Percentiles rank a stretch among this genome's conserved stretches.
phyloP scores from a whole-genome alignment of 441 rosid genomes.

The Flueggea neowawraea region DNA sequence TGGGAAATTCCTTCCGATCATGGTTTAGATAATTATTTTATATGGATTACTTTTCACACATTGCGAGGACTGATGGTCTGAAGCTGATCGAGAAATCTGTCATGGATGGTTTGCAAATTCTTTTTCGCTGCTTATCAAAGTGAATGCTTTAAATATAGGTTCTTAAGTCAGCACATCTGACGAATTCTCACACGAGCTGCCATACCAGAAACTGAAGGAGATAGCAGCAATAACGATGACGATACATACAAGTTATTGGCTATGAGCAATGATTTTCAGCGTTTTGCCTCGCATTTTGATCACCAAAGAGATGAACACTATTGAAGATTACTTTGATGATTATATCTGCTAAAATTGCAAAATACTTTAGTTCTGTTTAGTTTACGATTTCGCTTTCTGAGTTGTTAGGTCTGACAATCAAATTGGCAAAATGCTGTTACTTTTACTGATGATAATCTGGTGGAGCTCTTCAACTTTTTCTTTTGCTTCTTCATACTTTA shows the following conservation, averaged over 20 bases:
- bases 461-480: too few relatives aligned
- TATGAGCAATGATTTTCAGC: too few relatives aligned
- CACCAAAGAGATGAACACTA: too few relatives aligned
- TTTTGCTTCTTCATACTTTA: too few relatives aligned
- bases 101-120: not conserved
- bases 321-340: too few relatives aligned
- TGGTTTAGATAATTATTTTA: conserved; percentile 6
- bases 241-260: not conserved
- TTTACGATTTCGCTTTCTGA: too few relatives aligned
- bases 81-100: not conserved
- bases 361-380: too few relatives aligned
- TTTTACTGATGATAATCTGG: too few relatives aligned
- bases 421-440: too few relatives aligned
- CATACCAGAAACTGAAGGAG: conserved; percentile 6
- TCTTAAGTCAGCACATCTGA: conserved; percentile 2
- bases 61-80: not conserved
- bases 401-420: too few relatives aligned
- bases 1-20: conserved; percentile 2
- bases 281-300: too few relatives aligned
- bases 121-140: conserved; percentile 4
- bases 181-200: conserved; percentile 9
- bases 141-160: not conserved
- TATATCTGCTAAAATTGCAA: too few relatives aligned
- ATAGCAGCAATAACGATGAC: conserved; percentile 1
- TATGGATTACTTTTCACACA: not conserved